phyloP scores from a whole-genome alignment of 352 stramenopile species.

The Globisporangium cylindrosporum region DNA sequence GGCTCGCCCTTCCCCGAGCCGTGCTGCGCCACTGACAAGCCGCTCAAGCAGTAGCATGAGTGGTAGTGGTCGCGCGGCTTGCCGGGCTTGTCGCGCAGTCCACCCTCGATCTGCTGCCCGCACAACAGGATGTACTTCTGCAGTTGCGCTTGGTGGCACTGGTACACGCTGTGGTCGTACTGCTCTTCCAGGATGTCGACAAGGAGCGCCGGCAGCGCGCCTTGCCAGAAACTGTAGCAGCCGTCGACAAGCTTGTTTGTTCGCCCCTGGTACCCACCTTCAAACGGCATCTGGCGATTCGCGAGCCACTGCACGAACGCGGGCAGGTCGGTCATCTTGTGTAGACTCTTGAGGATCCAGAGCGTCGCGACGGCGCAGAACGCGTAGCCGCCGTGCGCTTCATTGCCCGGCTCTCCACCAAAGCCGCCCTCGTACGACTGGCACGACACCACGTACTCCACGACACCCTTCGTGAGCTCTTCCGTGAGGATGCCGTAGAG shows the following conservation, averaged over 20 bases:
- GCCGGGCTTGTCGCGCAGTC: conserved; percentile 92
- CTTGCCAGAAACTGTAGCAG: conserved; percentile 99
- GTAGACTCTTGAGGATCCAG: conserved; percentile 82
- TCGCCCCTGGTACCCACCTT: conserved; percentile 91
- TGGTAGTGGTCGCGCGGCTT: conserved; percentile 98
- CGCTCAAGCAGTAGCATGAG: conserved; percentile 98
- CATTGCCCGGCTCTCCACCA: conserved; percentile 87
- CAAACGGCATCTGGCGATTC: conserved; percentile 92
- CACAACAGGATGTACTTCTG: conserved; percentile 95
- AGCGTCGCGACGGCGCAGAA: conserved; percentile 97
- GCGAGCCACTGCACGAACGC: conserved; percentile 88
- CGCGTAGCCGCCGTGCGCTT: conserved; percentile 98
- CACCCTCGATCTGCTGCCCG: conserved; percentile 92
- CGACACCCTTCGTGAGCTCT: conserved; percentile 74
- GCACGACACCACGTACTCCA: conserved; percentile 84
- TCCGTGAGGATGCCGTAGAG: conserved; percentile 92
- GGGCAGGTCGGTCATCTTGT: conserved; percentile 49
- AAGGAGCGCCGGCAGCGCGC: conserved; percentile 85
- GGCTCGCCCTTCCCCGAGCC: conserved; percentile 37
- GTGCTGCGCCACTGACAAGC: conserved; percentile 93
- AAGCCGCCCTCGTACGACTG: conserved; percentile 99
- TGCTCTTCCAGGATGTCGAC: conserved; percentile 36
- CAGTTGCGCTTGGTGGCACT: conserved; percentile 71
- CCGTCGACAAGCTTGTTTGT: conserved; percentile 99
- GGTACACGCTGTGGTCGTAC: conserved; percentile 44